phyloP scores from a whole-genome alignment of 306 rosid species.

The Cucurbita ficifolia region DNA sequence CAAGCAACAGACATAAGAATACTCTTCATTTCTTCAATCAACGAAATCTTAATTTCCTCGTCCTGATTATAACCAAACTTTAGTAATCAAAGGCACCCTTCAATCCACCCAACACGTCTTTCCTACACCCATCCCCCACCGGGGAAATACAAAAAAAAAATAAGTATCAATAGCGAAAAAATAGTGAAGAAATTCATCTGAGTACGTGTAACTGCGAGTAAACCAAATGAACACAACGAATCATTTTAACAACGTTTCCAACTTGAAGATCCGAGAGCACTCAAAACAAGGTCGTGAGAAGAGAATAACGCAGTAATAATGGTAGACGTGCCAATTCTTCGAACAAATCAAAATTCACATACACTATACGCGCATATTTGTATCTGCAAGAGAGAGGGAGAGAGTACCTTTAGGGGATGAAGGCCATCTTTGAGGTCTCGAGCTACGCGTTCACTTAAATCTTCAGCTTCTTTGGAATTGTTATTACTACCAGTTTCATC shows the following conservation, averaged over 20 bases:
- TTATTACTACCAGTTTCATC: neutral
- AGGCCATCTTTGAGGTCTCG: conserved; percentile 39
- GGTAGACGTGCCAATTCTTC: neutral
- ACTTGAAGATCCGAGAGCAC: neutral
- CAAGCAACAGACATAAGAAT: too few relatives aligned
- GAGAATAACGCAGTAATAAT: neutral
- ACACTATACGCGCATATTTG: neutral
- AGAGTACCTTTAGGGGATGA: conserved; percentile 37
- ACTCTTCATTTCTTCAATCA: neutral
- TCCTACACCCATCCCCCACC: neutral
- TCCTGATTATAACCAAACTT: neutral
- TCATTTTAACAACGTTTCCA: neutral
- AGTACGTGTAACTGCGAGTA: neutral
- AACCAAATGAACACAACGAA: neutral
- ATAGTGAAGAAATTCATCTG: neutral
- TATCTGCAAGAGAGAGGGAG: neutral
- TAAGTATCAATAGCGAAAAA: neutral
- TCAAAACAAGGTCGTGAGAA: too few relatives aligned
- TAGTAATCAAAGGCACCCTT: neutral
- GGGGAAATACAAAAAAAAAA: neutral
- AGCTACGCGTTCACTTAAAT: conserved; percentile 27
- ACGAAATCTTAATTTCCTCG: neutral
- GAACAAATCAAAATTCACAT: neutral
- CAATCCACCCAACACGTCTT: neutral
- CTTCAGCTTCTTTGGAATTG: conserved; percentile 15